Evolutionary conservation across 1,284 basidiomycete species (phyloP).

Genomic region (Apiotrichum siamense): DNA sequence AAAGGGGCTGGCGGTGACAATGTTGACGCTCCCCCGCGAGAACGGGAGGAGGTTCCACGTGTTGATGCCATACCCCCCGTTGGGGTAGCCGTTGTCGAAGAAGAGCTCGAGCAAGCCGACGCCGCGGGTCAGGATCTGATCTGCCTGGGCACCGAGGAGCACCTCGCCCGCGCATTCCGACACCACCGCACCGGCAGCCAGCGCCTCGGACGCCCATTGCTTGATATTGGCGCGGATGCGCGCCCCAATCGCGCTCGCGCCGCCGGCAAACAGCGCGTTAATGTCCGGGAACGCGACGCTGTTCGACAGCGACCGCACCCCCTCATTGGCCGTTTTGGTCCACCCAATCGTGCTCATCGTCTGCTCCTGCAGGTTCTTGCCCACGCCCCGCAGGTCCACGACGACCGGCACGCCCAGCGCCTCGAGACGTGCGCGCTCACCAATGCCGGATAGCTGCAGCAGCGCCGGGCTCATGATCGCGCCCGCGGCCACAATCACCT

Average conservation of each 20-base stretch:
- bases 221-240: constrained; percentile 11
- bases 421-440: constrained; percentile 56
- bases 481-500: constrained; percentile 55
- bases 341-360: constrained; percentile 31
- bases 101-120: constrained; percentile 36
- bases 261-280: constrained; percentile 10
- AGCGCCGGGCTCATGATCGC: constrained; percentile 61
- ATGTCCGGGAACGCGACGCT: constrained; percentile 25
- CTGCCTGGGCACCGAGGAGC: constrained; percentile 30
- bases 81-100: constrained; percentile 32
- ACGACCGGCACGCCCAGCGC: constrained; percentile 51
- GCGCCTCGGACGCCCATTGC: constrained; percentile 22
- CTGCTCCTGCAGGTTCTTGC: constrained; percentile 69
- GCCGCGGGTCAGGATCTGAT: constrained; percentile 30
- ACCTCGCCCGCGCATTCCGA: constrained; percentile 15
- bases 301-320: constrained; percentile 21
- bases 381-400: constrained; percentile 59
- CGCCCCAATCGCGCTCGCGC: not conserved
- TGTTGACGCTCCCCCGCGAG: constrained; percentile 47
- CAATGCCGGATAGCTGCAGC: constrained; percentile 65
- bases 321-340: constrained; percentile 24
- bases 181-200: constrained; percentile 22
- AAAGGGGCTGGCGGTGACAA: constrained; percentile 56
- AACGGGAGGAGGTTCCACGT: constrained; percentile 39
- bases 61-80: constrained; percentile 29